Evolutionary conservation across 2,329 filamentous ascomycete species (phyloP).

Genomic region (Myriangium duriaei): DNA sequence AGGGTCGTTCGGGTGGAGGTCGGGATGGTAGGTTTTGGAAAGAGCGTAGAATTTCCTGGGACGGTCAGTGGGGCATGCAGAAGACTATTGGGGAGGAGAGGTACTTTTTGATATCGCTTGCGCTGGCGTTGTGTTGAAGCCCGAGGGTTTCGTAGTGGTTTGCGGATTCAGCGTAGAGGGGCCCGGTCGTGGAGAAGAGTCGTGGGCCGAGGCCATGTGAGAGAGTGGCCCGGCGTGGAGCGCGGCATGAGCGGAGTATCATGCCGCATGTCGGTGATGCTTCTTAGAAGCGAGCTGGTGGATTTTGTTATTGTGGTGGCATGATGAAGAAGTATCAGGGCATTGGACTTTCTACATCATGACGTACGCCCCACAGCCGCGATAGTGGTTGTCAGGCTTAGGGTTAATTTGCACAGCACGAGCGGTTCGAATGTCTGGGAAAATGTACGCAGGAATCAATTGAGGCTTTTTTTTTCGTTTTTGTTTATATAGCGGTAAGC

Average conservation of each 20-base stretch:
- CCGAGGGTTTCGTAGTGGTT: conserved; percentile 78
- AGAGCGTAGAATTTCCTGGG: conserved; percentile 64
- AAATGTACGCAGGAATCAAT: too few species aligned
- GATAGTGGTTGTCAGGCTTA: too few species aligned
- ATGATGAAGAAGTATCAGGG: too few species aligned
- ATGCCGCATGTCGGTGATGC: conserved; percentile 12
- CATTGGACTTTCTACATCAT: too few species aligned
- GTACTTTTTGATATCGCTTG: conserved; percentile 74
- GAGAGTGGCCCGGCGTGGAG: background rate
- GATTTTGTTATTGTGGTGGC: too few species aligned
- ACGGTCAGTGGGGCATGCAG: background rate
- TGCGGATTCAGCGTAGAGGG: conserved; percentile 24
- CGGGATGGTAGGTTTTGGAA: conserved; percentile 85
- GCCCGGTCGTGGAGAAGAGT: conserved; percentile 35
- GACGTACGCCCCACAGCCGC: too few species aligned
- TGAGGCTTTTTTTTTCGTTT: too few species aligned
- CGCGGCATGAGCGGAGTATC: conserved; percentile 9
- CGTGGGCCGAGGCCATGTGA: background rate
- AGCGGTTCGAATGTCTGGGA: too few species aligned
- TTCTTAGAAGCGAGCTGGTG: too few species aligned
- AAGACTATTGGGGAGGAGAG: conserved; percentile 1
- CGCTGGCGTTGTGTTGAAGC: conserved; percentile 55
- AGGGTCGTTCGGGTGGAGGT: conserved; percentile 71
- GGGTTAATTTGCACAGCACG: too few species aligned
- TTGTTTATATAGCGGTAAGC: too few species aligned